Conservation (phyloP, 2,329 filamentous ascomycete species). For the Mycosphaerella sp. region DNA sequence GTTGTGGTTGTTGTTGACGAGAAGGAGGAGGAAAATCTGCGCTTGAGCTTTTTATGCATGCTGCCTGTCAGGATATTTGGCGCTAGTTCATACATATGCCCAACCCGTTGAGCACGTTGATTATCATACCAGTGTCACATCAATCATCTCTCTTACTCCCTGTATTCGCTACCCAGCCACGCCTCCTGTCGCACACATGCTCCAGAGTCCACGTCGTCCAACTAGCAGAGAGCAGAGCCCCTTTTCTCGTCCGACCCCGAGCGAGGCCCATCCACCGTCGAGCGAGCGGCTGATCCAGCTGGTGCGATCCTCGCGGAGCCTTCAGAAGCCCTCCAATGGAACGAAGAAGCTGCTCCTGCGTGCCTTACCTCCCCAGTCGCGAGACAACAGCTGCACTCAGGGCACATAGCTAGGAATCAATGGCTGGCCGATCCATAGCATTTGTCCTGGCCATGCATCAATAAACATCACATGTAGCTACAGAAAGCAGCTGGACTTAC, state of each 20-base stretch:
- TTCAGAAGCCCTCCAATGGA: not conserved
- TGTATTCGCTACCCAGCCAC: not conserved
- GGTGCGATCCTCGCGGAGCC: not conserved
- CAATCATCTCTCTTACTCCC: not conserved
- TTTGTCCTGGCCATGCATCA: constrained; percentile 17
- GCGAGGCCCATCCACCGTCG: not conserved
- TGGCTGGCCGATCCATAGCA: constrained; percentile 27
- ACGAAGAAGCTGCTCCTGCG: not conserved
- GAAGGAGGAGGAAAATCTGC: not conserved
- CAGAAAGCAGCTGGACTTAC: not conserved
- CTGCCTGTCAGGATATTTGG: not conserved
- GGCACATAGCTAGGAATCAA: constrained; percentile 18
- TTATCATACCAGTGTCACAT: not conserved
- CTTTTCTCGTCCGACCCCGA: not conserved
- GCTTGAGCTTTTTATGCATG: not conserved
- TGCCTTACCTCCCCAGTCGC: not conserved
- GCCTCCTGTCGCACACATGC: not conserved
- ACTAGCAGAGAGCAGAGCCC: not conserved
- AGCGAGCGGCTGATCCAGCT: not conserved
- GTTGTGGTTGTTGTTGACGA: not conserved
- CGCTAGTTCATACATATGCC: not conserved
- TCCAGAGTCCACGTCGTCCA: not conserved
- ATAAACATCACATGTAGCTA: not conserved
- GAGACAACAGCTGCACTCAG: not conserved
- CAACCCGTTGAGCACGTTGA: not conserved